Evolutionary conservation across 768 basidiomycete species (phyloP).

Genomic region (Tephrocybe sp.): DNA sequence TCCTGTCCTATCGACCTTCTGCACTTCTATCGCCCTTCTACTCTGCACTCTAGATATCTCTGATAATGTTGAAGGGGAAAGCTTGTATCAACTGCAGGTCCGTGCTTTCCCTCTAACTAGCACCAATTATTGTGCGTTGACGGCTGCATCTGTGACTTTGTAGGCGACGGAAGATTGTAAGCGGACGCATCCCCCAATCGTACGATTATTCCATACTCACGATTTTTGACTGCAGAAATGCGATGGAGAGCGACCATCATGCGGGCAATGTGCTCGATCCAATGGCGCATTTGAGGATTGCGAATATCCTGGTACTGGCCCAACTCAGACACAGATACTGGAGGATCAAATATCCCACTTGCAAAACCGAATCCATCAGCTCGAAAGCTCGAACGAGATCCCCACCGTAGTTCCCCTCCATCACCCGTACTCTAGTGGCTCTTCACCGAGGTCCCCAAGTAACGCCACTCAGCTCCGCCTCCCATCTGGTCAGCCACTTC

Average conservation of each 20-base stretch:
- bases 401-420: constrained; percentile 8
- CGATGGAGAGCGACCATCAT: constrained; percentile 48
- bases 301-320: constrained; percentile 48
- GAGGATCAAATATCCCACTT: constrained; percentile 46
- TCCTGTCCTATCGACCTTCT: not conserved
- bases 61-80: constrained; percentile 30
- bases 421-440: constrained; percentile 13
- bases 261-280: constrained; percentile 46
- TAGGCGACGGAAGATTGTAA: constrained; percentile 51
- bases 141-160: not conserved
- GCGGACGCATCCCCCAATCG: constrained; percentile 1
- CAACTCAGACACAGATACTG: constrained; percentile 41
- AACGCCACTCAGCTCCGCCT: not conserved
- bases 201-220: not conserved
- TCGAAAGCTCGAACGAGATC: constrained; percentile 29
- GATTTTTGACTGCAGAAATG: constrained; percentile 40
- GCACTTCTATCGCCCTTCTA: constrained; percentile 51
- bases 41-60: constrained; percentile 73
- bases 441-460: not conserved
- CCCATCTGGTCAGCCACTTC: not conserved
- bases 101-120: constrained; percentile 11
- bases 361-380: constrained; percentile 39
- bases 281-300: constrained; percentile 46
- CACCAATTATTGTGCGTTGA: not conserved
- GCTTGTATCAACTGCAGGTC: constrained; percentile 55